These are phyloP conservation scores for Taphrina pruni DNA, from an alignment of 1,139 yeast genomes.

Conservation along the genomic window DNA sequence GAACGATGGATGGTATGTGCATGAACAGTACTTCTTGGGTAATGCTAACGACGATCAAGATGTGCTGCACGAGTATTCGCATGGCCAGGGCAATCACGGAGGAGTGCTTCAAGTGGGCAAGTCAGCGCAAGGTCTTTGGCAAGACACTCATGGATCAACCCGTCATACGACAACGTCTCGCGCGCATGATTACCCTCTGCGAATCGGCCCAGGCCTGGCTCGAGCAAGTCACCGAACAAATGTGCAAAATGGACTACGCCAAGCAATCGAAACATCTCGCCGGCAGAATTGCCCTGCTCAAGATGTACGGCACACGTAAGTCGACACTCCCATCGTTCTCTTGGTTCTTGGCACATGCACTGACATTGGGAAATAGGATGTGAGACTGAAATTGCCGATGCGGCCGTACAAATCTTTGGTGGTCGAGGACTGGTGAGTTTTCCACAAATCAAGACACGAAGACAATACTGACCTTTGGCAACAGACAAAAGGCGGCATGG, in stretches of 20 bases:
- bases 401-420: constrained; percentile 57
- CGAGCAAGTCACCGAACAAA: constrained; percentile 54
- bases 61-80: constrained; percentile 54
- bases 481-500: constrained; percentile 55
- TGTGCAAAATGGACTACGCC: constrained; percentile 48
- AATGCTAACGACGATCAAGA: constrained; percentile 48
- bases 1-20: constrained; percentile 51
- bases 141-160: constrained; percentile 55
- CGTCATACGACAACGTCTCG: constrained; percentile 56
- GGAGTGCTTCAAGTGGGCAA: constrained; percentile 54
- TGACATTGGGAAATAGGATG: constrained; percentile 44
- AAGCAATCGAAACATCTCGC: constrained; percentile 56
- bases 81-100: constrained; percentile 56
- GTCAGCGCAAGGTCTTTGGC: constrained; percentile 57
- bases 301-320: constrained; percentile 55
- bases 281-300: constrained; percentile 56
- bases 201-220: constrained; percentile 56
- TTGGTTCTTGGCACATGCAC: neutral
- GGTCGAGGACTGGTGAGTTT: constrained; percentile 52
- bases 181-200: constrained; percentile 55
- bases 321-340: neutral
- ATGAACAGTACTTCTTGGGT: neutral
- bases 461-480: neutral
- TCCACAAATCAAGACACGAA: neutral
- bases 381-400: constrained; percentile 54